Base-by-base conservation (phyloP, 805 yeast species). In the Nakazawaea populi region DNA sequence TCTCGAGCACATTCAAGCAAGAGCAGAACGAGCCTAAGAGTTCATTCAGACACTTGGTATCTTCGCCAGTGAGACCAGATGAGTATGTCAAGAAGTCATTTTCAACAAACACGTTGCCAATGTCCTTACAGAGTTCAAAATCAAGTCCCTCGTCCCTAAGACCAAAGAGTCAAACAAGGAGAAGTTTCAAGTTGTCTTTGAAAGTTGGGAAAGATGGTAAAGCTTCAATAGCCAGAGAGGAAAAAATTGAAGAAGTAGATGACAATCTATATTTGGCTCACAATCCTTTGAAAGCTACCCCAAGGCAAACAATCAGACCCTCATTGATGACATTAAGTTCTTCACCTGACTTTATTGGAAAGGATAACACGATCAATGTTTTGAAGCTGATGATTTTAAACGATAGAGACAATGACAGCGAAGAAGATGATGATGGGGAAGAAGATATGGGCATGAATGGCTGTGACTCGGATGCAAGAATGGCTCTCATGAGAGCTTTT, bases 311-410 rank as follows among this genome's bases (percentile, higher is more conserved):
- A 6, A 51, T 51, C 7, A 51, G 49, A 42, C 53, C 53, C 8
- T 51, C 53, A 6, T 51, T 51, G 45, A 51, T 46, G 46, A 51
- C 53, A 6, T 50, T 50, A 34, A 45, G 47, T 28, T 50, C 49
- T 6, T 41, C 48, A 12, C 52, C 52, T 5, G 42, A 14, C 24
- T 31, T 50, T 29, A 3, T 46, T 28, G 34, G 29, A 28, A 50
- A 42, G n/a, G 47, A 37, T 6, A 28, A 28, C 10, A 42, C 49
- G 5, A 45, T 50, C 27, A 30, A 46, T 27, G n/a, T 43, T 27
- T 37, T 51, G 41, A 44, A 44, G 24, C 37, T 42, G 9, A 38
- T 49, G 11, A 38, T 49, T 18, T 32, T 49, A 41, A 18, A 42
- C 12, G 51, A 43, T 30, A 30, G 32, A 11, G 51, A 36, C n/a